These are phyloP conservation scores for Rheum nobile DNA, from an alignment of 148 eudicot species.

Conservation along the genomic window DNA sequence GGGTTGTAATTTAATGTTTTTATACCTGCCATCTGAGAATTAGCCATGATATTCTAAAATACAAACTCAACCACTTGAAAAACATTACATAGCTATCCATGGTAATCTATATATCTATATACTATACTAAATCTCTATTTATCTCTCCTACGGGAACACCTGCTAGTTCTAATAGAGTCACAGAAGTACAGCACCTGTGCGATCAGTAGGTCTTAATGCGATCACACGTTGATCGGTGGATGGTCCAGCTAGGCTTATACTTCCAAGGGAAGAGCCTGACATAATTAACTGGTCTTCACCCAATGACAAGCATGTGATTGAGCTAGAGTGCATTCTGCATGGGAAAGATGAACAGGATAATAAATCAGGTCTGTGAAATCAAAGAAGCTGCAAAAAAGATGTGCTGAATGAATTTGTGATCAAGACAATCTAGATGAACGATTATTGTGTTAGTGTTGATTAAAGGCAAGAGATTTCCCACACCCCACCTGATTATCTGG, in stretches of 20 bases:
- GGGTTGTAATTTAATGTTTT: conserved; percentile 53
- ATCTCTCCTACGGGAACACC: too few species aligned
- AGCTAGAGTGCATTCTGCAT: conserved; percentile 60
- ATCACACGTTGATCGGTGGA: conserved; percentile 49
- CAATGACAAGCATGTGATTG: conserved; percentile 50
- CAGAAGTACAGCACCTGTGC: conserved; percentile 35
- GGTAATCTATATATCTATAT: too few species aligned
- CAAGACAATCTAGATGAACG: not conserved
- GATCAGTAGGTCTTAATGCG: conserved; percentile 29
- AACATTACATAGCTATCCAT: not conserved
- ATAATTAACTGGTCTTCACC: conserved; percentile 59
- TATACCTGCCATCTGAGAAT: conserved; percentile 27
- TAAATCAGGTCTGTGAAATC: not conserved
- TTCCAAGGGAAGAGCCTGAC: conserved; percentile 59
- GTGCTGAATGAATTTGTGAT: not conserved
- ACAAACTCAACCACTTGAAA: not conserved
- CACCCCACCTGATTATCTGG: conserved; percentile 56
- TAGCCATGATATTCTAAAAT: not conserved
- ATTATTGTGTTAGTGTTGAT: not conserved
- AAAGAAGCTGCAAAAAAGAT: not conserved
- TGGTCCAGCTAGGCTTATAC: conserved; percentile 37
- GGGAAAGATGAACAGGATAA: not conserved
- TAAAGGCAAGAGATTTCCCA: not conserved
- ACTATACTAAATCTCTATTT: too few species aligned
- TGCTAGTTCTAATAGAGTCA: not conserved